Base-by-base conservation (phyloP, 1,284 basidiomycete genomes). In the Austropuccinia psidii region DNA sequence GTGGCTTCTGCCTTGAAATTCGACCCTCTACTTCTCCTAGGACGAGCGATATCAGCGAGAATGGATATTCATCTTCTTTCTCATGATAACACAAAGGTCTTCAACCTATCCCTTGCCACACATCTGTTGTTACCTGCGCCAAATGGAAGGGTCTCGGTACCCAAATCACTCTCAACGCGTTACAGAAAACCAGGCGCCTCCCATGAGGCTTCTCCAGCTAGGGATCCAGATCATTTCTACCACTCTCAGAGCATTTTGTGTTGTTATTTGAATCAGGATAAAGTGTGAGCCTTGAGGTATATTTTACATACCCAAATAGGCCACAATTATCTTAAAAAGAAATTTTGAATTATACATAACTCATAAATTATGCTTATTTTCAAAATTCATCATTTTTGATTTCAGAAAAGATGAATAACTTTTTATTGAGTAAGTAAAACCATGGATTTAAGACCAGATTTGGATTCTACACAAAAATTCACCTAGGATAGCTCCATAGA, bases 221-320 rank as follows among this genome's bases (percentile, higher is more conserved):
- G 83, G 0, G 81, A 82, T 2, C 82, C 85, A 0, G 80, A 83
- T 19, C 89, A 90, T 68, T 89, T 90, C 77, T 90, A 90, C 81
- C 85, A 88, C 7, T 80, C 93, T 19, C 89, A 90, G 73, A 89
- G 91, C 2, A 83, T 95, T 5, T 89, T 90, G 78, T 83, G 93
- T 17, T 88, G 89, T 45, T 95, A 88, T 88, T 82, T 87, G 0
- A 84, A 89, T 47, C 84, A 86, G 60, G 89, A 90, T 78, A 85
- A 86, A n/a, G n/a, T n/a, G n/a, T n/a, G n/a, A n/a, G n/a, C n/a
- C n/a, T n/a, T n/a, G n/a, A n/a, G n/a, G n/a, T n/a, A n/a, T n/a
- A n/a, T n/a, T n/a, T n/a, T n/a, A n/a, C n/a, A n/a, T n/a, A n/a
- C n/a, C n/a, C n/a, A n/a, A n/a, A n/a, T n/a, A n/a, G n/a, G n/a